Conservation (phyloP, 306 rosid species). For the Rosa rugosa region DNA sequence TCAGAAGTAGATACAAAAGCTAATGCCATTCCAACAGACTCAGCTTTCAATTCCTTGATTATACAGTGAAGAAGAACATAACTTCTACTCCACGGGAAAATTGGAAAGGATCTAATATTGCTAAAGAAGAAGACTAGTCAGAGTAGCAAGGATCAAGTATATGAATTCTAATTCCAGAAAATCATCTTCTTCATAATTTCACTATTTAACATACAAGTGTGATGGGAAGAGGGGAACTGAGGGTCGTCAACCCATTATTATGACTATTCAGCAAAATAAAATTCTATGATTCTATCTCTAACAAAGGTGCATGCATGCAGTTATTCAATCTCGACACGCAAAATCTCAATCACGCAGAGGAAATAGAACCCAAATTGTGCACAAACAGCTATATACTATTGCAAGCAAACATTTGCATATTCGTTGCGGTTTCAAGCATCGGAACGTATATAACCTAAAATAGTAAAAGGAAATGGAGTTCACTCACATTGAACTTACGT, state of each 20-base stretch:
- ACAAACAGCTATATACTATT: background rate
- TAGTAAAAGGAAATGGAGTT: background rate
- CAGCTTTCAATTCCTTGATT: background rate
- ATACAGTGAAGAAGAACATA: background rate
- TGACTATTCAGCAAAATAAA: background rate
- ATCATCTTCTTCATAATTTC: background rate
- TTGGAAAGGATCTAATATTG: background rate
- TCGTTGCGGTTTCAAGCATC: background rate
- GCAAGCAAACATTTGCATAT: background rate
- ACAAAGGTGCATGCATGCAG: background rate
- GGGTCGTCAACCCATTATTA: background rate
- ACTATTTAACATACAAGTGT: background rate
- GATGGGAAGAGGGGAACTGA: background rate
- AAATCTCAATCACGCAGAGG: background rate
- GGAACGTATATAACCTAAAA: background rate
- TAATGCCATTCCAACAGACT: background rate
- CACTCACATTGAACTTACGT: slow-evolving; percentile 1
- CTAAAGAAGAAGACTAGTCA: background rate
- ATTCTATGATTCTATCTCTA: background rate
- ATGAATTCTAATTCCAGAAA: background rate
- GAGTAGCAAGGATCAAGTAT: background rate
- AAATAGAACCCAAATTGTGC: background rate
- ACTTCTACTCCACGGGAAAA: background rate
- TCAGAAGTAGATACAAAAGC: background rate
- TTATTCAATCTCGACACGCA: background rate